Conservation (phyloP, 1,139 yeast genomes). For the Tardiomyces depauwii region DNA sequence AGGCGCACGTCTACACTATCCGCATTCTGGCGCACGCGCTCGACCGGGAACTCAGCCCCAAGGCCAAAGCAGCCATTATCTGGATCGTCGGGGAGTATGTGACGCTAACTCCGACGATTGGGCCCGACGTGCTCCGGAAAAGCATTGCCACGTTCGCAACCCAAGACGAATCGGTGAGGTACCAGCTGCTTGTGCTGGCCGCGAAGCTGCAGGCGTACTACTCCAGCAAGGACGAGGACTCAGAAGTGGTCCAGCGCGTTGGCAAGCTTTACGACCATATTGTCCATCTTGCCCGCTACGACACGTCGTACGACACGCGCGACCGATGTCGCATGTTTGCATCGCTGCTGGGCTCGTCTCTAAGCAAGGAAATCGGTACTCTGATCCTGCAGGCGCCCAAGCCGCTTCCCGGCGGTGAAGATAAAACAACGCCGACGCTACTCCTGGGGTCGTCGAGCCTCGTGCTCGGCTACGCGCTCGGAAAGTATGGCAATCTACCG, state of each 20-base stretch:
- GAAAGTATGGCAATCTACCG: constrained; percentile 21
- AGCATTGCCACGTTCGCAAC: constrained; percentile 44
- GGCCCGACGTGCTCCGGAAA: constrained; percentile 67
- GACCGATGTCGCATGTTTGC: constrained; percentile 74
- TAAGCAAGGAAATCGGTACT: constrained; percentile 49
- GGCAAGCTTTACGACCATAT: constrained; percentile 49
- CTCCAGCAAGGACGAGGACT: constrained; percentile 17
- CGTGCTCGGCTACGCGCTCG: constrained; percentile 23
- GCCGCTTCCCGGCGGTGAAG: constrained; percentile 30
- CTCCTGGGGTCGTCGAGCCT: constrained; percentile 25
- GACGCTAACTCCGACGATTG: constrained; percentile 37
- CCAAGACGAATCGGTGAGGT: constrained; percentile 52
- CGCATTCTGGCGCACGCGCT: constrained; percentile 29
- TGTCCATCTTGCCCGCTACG: constrained; percentile 61
- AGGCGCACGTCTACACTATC: constrained; percentile 31
- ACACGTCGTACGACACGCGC: constrained; percentile 64
- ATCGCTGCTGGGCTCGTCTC: constrained; percentile 32
- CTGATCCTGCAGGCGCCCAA: constrained; percentile 78
- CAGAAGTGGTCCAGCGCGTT: constrained; percentile 30
- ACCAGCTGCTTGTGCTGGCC: constrained; percentile 61
- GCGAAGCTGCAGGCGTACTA: constrained; percentile 59
- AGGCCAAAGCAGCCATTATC: constrained; percentile 70
- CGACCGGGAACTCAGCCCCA: constrained; percentile 13
- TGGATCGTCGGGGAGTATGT: constrained; percentile 88
- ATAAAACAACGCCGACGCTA: constrained; percentile 25